Evolutionary conservation across 2,329 filamentous ascomycete species (phyloP).

Genomic region (Dendrostoma leiphaemia): DNA sequence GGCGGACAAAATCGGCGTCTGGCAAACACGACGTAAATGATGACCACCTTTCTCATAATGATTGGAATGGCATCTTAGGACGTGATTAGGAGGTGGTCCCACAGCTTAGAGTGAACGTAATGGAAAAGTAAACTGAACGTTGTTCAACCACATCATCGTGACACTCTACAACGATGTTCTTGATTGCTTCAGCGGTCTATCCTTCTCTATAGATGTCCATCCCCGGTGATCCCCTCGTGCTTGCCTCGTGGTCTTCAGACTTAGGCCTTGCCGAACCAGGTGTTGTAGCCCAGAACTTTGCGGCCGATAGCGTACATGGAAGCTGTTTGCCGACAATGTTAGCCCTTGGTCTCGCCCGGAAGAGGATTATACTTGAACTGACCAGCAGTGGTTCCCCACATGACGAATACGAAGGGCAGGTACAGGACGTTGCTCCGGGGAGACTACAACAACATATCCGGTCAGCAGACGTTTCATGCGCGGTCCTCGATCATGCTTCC

Average conservation of each 20-base stretch:
- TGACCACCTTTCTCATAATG: conserved; percentile 2
- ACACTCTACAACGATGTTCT: conserved; percentile 9
- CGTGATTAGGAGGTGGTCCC: background rate
- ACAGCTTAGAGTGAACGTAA: conserved; percentile 9
- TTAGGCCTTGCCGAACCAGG: conserved; percentile 64
- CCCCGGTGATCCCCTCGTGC: background rate
- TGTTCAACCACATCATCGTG: background rate
- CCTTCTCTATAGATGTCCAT: conserved; percentile 6
- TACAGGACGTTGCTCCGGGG: conserved; percentile 64
- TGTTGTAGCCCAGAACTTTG: conserved; percentile 75
- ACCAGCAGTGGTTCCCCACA: conserved; percentile 64
- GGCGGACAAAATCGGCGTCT: conserved; percentile 1
- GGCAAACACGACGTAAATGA: conserved; percentile 13
- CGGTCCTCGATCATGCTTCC: conserved; percentile 1
- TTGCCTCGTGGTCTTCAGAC: background rate
- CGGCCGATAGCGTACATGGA: conserved; percentile 71
- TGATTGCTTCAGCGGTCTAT: conserved; percentile 4
- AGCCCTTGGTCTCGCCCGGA: background rate
- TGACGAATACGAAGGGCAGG: conserved; percentile 64
- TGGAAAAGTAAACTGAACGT: conserved; percentile 9
- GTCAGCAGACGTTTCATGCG: conserved; percentile 20
- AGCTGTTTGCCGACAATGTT: conserved; percentile 34
- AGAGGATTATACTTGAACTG: conserved; percentile 32
- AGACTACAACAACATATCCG: conserved; percentile 44
- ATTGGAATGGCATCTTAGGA: background rate